phyloP scores from a whole-genome alignment of 2,329 filamentous ascomycete species.

The Onygenales sp. region DNA sequence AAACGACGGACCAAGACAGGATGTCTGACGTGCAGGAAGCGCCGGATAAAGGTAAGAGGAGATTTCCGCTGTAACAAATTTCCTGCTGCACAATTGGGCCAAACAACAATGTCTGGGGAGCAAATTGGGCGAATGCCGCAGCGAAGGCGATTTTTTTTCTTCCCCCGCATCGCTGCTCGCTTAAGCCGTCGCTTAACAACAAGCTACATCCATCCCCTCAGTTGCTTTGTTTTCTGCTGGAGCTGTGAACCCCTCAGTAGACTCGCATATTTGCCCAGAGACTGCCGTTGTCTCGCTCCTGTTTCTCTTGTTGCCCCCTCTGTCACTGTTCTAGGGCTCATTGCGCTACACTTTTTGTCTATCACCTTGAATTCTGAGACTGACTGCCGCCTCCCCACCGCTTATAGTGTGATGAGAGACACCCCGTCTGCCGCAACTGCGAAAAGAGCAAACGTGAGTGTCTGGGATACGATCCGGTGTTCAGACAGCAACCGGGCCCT shows the following conservation, averaged over 20 bases:
- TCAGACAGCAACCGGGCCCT: conserved; percentile 62
- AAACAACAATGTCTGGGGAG: not conserved
- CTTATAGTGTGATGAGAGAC: conserved; percentile 83
- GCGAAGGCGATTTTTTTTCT: not conserved
- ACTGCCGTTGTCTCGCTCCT: conserved; percentile 5
- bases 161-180: conserved; percentile 9
- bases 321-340: not conserved
- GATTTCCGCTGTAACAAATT: conserved; percentile 2
- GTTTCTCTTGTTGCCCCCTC: not conserved
- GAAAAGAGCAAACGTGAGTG: conserved; percentile 60
- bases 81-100: conserved; percentile 3
- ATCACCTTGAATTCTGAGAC: conserved; percentile 3
- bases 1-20: conserved; percentile 66
- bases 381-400: conserved; percentile 16
- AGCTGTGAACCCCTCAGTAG: not conserved
- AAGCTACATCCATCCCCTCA: conserved; percentile 3
- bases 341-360: not conserved
- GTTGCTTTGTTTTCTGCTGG: not conserved
- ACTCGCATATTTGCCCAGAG: not conserved
- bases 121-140: not conserved
- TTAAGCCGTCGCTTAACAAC: conserved; percentile 7
- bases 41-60: conserved; percentile 61
- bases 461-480: conserved; percentile 59
- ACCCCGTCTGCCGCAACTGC: conserved; percentile 73
- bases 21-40: conserved; percentile 56